Evolutionary conservation across 345 rosid genomes (phyloP), one percentile per base, ranked within the genome.

Genomic region (Citrus maxima): DNA sequence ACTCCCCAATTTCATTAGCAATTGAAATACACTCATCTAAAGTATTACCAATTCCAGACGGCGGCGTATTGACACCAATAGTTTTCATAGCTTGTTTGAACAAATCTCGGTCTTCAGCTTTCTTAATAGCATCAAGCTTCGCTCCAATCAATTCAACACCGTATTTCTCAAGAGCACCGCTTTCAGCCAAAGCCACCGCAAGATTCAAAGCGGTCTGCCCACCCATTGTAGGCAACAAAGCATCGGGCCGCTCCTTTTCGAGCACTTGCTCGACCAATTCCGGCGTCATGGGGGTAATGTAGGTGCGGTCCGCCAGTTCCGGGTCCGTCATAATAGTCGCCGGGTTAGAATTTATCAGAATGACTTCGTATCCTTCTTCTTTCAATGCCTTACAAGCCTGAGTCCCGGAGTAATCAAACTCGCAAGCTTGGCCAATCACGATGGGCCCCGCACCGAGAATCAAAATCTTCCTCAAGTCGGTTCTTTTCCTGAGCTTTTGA

Each of bases 251-350:
- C 81, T 96, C 99, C 67, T 90, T 91, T 54, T 85, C 84, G 40
- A 96, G 88, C 40, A 96, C 92, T 49, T 93, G 92, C 87, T 91
- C 97, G 4, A 96, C 97, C 67, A 96, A 87, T 60, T 91, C 98
- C 18, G 96, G 95, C 6, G 97, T 93, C 97, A 96, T 89, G 1
- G 99, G 99, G 28, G 95, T 83, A 46, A 96, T 78, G 79, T 96
- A 96, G 58, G 99, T 96, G 84, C 90, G 84, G 80, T 92, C 89
- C 0, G 99, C 99, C 66, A 93, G 61, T n/a, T 87, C 97, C 18
- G 99, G 98, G 78, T 96, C 99, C 40, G 98, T 96, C 99, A 96
- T 96, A 80, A 96, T 96, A 24, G 99, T 94, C 12, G 99, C 99
- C 2, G 99, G 99, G 77, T 96, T 96, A 19, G 99, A 96, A 70